A percentile compares a stretch with the other conserved stretches of the same genome.
phyloP scores from a whole-genome alignment of 1,284 basidiomycete species.

The Apiotrichum gracile region DNA sequence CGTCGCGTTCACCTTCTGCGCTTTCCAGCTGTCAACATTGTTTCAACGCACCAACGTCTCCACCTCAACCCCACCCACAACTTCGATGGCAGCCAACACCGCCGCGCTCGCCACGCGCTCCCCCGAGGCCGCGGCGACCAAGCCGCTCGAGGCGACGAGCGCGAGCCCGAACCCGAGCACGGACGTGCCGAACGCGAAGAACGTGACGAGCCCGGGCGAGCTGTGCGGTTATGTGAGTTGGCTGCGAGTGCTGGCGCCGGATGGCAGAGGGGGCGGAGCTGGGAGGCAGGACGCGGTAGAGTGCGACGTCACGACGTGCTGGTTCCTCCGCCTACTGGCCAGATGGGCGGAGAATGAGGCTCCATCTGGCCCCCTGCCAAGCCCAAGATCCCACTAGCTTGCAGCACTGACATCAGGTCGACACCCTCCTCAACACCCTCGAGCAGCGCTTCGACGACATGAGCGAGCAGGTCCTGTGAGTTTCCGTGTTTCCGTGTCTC shows the following conservation, averaged over 20 bases:
- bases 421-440: constrained; percentile 39
- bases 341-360: too few species aligned
- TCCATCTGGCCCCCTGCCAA: too few species aligned
- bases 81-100: not conserved
- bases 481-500: not conserved
- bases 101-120: not conserved
- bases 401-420: constrained; percentile 33
- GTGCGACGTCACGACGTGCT: too few species aligned
- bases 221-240: constrained; percentile 42
- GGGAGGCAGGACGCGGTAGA: not conserved
- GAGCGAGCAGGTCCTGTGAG: constrained; percentile 46
- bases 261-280: not conserved
- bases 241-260: not conserved
- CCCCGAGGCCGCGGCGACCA: not conserved
- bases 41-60: not conserved
- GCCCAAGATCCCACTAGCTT: too few species aligned
- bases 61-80: not conserved
- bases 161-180: not conserved
- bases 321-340: too few species aligned
- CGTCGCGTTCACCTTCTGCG: not conserved
- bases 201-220: constrained; percentile 40
- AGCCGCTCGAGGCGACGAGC: constrained; percentile 1
- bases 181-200: constrained; percentile 20
- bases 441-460: constrained; percentile 45
- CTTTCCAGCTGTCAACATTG: not conserved